Evolutionary conservation across 805 yeast genomes (phyloP).

Genomic region (Tetrapisispora nanseiensis): DNA sequence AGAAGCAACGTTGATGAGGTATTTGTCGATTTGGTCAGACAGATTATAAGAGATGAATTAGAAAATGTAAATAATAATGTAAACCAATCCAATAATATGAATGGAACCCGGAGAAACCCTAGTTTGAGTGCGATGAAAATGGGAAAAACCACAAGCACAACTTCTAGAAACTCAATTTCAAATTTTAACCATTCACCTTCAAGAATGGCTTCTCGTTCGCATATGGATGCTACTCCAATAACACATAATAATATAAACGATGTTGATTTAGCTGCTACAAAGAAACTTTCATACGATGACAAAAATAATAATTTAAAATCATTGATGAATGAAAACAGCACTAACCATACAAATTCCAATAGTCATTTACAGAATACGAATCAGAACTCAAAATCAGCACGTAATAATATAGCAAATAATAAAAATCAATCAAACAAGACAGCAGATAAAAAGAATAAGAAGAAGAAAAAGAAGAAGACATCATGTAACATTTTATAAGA

Average conservation of each 20-base stretch:
- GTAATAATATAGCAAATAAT: background rate
- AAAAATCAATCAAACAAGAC: conserved; percentile 1
- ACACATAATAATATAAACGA: background rate
- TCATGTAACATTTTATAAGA: conserved; percentile 12
- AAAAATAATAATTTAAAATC: background rate
- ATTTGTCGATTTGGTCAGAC: conserved; percentile 79
- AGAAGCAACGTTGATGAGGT: conserved; percentile 86
- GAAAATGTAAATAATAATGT: conserved; percentile 11
- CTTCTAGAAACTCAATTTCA: background rate
- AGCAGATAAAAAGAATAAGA: conserved; percentile 8
- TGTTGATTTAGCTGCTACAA: background rate
- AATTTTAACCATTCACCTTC: background rate
- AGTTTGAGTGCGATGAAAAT: conserved; percentile 4
- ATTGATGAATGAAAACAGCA: background rate
- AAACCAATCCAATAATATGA: background rate
- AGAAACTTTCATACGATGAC: background rate
- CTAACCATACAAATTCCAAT: background rate
- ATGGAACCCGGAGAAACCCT: conserved; percentile 9
- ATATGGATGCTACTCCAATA: background rate
- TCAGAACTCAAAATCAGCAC: background rate
- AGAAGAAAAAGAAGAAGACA: conserved; percentile 15
- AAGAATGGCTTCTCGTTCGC: conserved; percentile 3
- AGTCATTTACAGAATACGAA: background rate
- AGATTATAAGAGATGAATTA: conserved; percentile 43
- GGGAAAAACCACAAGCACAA: background rate